phyloP scores from a whole-genome alignment of 768 basidiomycete species.

The Russula dissimulans region DNA sequence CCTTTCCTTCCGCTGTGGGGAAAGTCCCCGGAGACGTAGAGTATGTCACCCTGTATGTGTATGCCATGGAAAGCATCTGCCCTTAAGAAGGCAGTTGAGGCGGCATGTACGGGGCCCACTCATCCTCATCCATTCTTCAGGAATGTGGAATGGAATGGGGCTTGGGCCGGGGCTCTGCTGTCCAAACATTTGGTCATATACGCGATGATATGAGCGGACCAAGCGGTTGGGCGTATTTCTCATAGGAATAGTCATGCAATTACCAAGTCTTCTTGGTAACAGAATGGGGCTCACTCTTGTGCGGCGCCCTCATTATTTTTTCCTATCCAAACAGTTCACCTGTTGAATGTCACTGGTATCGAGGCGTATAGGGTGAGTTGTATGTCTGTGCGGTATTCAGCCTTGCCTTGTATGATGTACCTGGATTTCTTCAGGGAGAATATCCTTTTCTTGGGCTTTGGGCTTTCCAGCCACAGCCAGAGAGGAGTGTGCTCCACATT shows the following conservation, averaged over 20 bases:
- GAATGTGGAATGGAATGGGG: slow-evolving; percentile 10
- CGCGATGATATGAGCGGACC: slow-evolving; percentile 73
- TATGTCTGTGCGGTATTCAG: not conserved
- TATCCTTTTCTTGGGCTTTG: slow-evolving; percentile 37
- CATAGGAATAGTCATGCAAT: slow-evolving; percentile 89
- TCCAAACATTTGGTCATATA: slow-evolving; percentile 36
- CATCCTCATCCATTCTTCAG: slow-evolving; percentile 9
- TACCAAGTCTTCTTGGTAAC: slow-evolving; percentile 52
- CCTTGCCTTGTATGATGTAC: slow-evolving; percentile 42
- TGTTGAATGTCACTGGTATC: slow-evolving; percentile 28
- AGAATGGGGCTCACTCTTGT: slow-evolving; percentile 90
- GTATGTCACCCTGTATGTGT: slow-evolving; percentile 37
- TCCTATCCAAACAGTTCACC: slow-evolving; percentile 26
- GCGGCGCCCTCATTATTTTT: slow-evolving; percentile 53
- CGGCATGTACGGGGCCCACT: slow-evolving; percentile 27
- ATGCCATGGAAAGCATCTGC: slow-evolving; percentile 59
- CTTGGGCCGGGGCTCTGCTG: slow-evolving; percentile 22
- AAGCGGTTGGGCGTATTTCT: slow-evolving; percentile 52
- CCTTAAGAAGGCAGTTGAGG: slow-evolving; percentile 57
- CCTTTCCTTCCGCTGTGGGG: slow-evolving; percentile 64
- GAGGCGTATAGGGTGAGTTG: slow-evolving; percentile 3
- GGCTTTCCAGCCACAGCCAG: slow-evolving; percentile 8
- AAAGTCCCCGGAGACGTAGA: slow-evolving; percentile 92
- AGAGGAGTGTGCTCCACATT: slow-evolving; percentile 60
- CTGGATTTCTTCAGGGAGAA: slow-evolving; percentile 95